Evolutionary conservation across 768 basidiomycete genomes (phyloP).

Genomic region (Naganishia kalamii): DNA sequence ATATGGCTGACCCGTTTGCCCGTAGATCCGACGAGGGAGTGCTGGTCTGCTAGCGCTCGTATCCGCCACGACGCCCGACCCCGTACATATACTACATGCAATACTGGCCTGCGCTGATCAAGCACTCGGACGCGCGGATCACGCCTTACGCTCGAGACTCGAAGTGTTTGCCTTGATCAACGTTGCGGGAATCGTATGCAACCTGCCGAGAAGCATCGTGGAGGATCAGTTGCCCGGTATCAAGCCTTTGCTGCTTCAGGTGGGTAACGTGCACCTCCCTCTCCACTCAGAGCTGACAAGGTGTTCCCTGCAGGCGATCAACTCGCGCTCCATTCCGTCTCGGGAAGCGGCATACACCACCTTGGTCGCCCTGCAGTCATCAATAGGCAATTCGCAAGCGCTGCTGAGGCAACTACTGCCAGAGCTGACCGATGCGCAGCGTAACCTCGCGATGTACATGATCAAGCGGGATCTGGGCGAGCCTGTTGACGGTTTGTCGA

Average conservation of each 20-base stretch:
- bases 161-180: constrained; percentile 9
- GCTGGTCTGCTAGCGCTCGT: background rate
- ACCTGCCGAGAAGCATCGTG: background rate
- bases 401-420: constrained; percentile 1
- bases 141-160: background rate
- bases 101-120: background rate
- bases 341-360: constrained; percentile 13
- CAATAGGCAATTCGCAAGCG: background rate
- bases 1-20: too few relatives aligned
- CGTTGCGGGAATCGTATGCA: background rate
- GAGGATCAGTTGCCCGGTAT: background rate
- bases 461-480: constrained; percentile 16
- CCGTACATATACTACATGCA: background rate
- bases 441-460: constrained; percentile 12
- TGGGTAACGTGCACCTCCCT: background rate
- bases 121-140: background rate
- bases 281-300: background rate
- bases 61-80: background rate
- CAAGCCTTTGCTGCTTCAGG: background rate
- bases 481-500: background rate
- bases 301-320: background rate
- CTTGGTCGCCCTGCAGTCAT: background rate
- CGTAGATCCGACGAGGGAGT: background rate
- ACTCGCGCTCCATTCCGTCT: constrained; percentile 1
- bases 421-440: constrained; percentile 13